Base-by-base conservation (phyloP, 345 rosid genomes). In the Sisymbrium irio region DNA sequence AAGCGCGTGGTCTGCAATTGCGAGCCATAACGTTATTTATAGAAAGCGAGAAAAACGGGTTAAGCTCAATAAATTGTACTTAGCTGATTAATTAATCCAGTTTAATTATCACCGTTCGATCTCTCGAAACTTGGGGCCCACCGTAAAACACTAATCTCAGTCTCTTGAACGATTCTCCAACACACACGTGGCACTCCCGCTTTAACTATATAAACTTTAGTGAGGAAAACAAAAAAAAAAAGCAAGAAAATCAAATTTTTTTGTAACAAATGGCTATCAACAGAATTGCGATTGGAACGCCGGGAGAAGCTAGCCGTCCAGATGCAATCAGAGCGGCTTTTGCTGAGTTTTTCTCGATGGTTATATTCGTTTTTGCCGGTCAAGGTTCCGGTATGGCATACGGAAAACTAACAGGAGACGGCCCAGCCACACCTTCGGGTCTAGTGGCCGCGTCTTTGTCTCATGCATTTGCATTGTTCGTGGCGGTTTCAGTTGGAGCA, bases 301-400 rank as follows among this genome's bases (percentile, higher is more conserved):
- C 92, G 0, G 81, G 88, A 7, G 97, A 92, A 75, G 90, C 85
- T 2, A 86, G 86, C 67, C 84, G 77, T 3, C 96, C 92, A 0
- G 90, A 85, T 7, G 92, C 89, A 6, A 42, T 89, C 9, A 79
- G 56, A 78, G 97, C 92, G 0, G 94, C 96, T 0, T 40, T 84
- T 0, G 94, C 97, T 0, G 90, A 92, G 77, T 89, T 92, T 64
- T 83, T 92, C 74, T 92, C 94, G 0, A 86, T 79, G 86, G 55
- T 92, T 61, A 92, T 92, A 68, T 92, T 89, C 61, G 92, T 92
- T 19, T 92, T 92, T 13, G 97, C 94, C 1, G 97, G 97, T 30
- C 80, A 86, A 83, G 97, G 97, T 10, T 89, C 96, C 0, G 97
- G 97, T 54, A 89, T 92, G 96, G 96, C 94, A 40, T 89, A 81